Conservation (phyloP, 805 yeast species). For the Starmera pachycereana region DNA sequence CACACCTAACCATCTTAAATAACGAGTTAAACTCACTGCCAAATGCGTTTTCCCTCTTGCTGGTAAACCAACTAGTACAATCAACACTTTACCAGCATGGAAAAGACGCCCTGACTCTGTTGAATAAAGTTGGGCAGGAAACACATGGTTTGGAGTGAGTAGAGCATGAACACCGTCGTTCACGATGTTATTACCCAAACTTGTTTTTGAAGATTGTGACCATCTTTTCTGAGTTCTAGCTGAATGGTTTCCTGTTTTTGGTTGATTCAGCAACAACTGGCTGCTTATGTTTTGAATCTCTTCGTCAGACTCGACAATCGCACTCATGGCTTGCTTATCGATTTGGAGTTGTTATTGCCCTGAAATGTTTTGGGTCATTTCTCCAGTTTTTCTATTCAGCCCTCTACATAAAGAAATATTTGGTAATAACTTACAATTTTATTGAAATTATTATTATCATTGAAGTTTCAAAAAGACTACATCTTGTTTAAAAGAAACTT, state of each 20-base stretch:
- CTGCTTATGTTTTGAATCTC: constrained; percentile 21
- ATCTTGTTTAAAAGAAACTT: too few species aligned
- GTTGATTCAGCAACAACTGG: constrained; percentile 15
- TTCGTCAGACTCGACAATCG: constrained; percentile 21
- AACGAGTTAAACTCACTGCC: constrained; percentile 84
- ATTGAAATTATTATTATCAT: too few species aligned
- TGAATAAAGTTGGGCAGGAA: constrained; percentile 89
- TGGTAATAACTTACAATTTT: too few species aligned
- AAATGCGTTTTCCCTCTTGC: constrained; percentile 94
- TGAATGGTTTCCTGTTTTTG: constrained; percentile 41
- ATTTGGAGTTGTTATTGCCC: background rate
- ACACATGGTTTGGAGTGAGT: constrained; percentile 51
- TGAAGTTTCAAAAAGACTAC: too few species aligned
- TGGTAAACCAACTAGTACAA: constrained; percentile 85
- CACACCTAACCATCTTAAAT: constrained; percentile 93
- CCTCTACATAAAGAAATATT: too few species aligned
- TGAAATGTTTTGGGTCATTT: background rate
- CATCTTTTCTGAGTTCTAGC: constrained; percentile 46
- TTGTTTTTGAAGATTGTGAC: constrained; percentile 20
- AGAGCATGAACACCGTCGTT: constrained; percentile 60
- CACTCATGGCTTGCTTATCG: constrained; percentile 16
- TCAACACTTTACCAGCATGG: constrained; percentile 91
- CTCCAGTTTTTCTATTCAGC: background rate
- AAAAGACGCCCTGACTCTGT: constrained; percentile 88
- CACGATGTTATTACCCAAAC: constrained; percentile 7